Percentiles rank a stretch among this genome's conserved stretches.
Conservation (phyloP, 1,139 yeast species). For the Debaryomycetaceae sp. region DNA sequence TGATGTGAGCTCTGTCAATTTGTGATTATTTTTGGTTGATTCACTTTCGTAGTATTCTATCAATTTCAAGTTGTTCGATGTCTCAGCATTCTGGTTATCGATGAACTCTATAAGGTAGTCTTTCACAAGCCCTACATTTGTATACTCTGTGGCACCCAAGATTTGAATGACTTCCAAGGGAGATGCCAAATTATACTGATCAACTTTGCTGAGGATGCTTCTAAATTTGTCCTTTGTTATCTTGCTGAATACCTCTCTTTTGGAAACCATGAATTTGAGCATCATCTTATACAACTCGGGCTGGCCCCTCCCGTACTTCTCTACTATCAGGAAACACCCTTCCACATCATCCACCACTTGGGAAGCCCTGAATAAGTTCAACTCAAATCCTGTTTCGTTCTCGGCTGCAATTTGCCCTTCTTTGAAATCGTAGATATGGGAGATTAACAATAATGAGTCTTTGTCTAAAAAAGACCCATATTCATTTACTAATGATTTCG, state of each 20-base stretch:
- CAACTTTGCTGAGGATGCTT: conserved; percentile 51
- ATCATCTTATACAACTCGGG: conserved; percentile 68
- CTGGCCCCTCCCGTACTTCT: conserved; percentile 57
- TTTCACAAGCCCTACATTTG: conserved; percentile 72
- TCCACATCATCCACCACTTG: conserved; percentile 55
- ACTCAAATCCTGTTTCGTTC: conserved; percentile 48
- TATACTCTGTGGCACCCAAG: conserved; percentile 58
- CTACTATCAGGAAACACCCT: conserved; percentile 55
- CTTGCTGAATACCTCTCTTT: conserved; percentile 47
- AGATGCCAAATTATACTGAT: conserved; percentile 54
- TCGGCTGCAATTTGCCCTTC: conserved; percentile 43
- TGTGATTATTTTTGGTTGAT: conserved; percentile 50
- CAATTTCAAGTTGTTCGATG: conserved; percentile 63
- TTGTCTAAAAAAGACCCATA: conserved; percentile 50
- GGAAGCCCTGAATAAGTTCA: conserved; percentile 64
- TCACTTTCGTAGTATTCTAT: conserved; percentile 69
- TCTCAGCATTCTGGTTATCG: conserved; percentile 60
- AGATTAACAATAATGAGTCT: conserved; percentile 57
- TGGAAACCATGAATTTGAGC: conserved; percentile 61
- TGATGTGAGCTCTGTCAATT: conserved; percentile 48
- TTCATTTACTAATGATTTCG: conserved; percentile 46
- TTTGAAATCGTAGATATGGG: conserved; percentile 59
- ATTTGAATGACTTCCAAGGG: conserved; percentile 76
- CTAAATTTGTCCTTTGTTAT: conserved; percentile 54
- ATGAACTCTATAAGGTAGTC: conserved; percentile 65